Percentiles rank a stretch among this genome's conserved stretches.
Conservation (phyloP, 768 basidiomycete species). For the Holtermannia corniformis region DNA sequence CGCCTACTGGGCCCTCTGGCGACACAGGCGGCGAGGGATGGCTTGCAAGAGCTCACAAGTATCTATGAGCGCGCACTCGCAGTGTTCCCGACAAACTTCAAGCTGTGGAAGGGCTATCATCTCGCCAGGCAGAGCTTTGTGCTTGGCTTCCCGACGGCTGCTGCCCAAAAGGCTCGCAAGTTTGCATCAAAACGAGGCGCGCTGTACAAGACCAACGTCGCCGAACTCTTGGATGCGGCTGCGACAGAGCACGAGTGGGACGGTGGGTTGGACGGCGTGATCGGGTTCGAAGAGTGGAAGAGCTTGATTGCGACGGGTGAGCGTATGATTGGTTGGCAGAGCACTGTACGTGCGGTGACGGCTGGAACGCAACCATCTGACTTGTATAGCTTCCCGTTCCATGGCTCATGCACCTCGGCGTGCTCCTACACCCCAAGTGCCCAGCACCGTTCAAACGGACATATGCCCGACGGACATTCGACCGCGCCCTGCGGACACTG, state of each 20-base stretch:
- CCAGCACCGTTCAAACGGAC: slow-evolving; percentile 74
- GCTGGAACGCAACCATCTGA: background rate
- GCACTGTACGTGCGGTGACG: slow-evolving; percentile 54
- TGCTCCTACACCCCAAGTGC: slow-evolving; percentile 81
- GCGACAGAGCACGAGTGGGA: slow-evolving; percentile 74
- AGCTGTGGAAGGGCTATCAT: slow-evolving; percentile 91
- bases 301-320: slow-evolving; percentile 78
- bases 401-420: slow-evolving; percentile 86
- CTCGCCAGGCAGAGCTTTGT: slow-evolving; percentile 74
- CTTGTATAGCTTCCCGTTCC: slow-evolving; percentile 72
- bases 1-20: slow-evolving; percentile 69
- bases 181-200: slow-evolving; percentile 60
- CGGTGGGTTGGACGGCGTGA: slow-evolving; percentile 68
- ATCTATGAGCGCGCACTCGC: slow-evolving; percentile 87
- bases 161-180: slow-evolving; percentile 47
- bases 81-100: slow-evolving; percentile 82
- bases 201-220: slow-evolving; percentile 84
- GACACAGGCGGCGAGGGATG: slow-evolving; percentile 59
- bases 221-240: slow-evolving; percentile 78
- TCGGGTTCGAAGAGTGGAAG: slow-evolving; percentile 98
- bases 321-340: slow-evolving; percentile 87
- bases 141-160: slow-evolving; percentile 49
- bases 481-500: slow-evolving; percentile 84
- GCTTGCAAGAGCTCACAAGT: slow-evolving; percentile 74
- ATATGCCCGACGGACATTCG: slow-evolving; percentile 87